A percentile compares a stretch with the other conserved stretches of the same genome.
phyloP scores from a whole-genome alignment of 2,329 filamentous ascomycete genomes.

The Xylariaceae sp. region DNA sequence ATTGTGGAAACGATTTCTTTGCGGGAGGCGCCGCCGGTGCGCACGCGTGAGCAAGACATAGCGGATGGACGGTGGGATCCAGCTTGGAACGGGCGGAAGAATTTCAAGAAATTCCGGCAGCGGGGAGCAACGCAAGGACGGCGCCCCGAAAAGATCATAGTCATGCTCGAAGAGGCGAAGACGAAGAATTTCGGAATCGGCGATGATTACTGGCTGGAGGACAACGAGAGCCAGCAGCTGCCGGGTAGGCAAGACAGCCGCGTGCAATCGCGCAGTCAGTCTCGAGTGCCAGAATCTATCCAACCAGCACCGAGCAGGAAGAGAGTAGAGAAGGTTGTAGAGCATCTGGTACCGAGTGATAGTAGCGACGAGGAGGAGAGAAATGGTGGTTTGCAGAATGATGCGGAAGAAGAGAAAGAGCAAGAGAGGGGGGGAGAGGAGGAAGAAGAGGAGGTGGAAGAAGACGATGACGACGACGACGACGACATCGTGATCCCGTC shows the following conservation, averaged over 20 bases:
- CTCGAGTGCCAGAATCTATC: conserved; percentile 14
- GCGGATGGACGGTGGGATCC: conserved; percentile 69
- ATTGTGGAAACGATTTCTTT: conserved; percentile 74
- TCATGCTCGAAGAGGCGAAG: conserved; percentile 65
- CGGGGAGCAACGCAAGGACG: conserved; percentile 44
- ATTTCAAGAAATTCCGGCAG: conserved; percentile 83
- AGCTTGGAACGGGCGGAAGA: conserved; percentile 88
- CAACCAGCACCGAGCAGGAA: conserved; percentile 1
- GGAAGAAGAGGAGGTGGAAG: conserved; percentile 21
- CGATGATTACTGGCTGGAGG: conserved; percentile 70
- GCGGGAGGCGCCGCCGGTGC: conserved; percentile 32
- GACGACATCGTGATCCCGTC: conserved; percentile 17
- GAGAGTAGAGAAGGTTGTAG: conserved; percentile 9
- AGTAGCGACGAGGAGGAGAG: conserved; percentile 24
- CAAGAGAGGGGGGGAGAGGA: conserved; percentile 23
- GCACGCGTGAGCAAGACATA: conserved; percentile 45
- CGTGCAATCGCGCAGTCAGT: conserved; percentile 20
- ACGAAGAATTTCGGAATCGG: conserved; percentile 68
- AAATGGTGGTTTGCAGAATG: conserved; percentile 9
- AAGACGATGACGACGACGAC: conserved; percentile 21
- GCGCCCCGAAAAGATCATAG: conserved; percentile 50
- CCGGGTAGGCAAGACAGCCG: conserved; percentile 27
- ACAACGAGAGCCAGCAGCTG: conserved; percentile 26
- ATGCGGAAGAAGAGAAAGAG: too few relatives aligned
- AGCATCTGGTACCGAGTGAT: conserved; percentile 17